These are phyloP conservation scores for Ustilago cynodontis DNA, from an alignment of 1,284 basidiomycete genomes.

Conservation along the genomic window DNA sequence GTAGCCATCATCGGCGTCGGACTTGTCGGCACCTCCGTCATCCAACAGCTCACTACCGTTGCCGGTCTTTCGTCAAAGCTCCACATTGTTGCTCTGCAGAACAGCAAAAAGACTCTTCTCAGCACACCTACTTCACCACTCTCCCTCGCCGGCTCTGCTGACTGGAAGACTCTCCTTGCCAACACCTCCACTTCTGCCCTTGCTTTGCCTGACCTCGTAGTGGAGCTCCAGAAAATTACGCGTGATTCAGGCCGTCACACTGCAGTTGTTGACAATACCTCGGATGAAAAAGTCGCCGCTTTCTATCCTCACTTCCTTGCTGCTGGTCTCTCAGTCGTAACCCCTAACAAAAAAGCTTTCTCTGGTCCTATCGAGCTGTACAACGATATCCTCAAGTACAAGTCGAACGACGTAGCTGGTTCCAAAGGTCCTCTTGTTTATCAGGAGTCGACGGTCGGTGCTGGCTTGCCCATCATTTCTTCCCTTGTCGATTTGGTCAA, in stretches of 20 bases:
- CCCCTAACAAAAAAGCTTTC: constrained; percentile 98
- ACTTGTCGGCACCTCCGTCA: constrained; percentile 67
- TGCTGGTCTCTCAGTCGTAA: constrained; percentile 87
- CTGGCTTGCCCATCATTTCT: constrained; percentile 90
- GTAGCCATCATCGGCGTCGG: constrained; percentile 68
- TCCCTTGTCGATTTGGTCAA: constrained; percentile 90
- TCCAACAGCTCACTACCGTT: constrained; percentile 62
- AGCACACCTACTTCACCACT: constrained; percentile 40
- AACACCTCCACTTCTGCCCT: constrained; percentile 51
- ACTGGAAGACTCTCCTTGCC: constrained; percentile 57
- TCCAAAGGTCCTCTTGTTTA: constrained; percentile 76
- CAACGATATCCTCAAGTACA: constrained; percentile 75
- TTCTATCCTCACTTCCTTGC: constrained; percentile 86
- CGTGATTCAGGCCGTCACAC: constrained; percentile 69
- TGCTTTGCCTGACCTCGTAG: constrained; percentile 53
- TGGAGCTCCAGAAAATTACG: constrained; percentile 55
- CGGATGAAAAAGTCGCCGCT: constrained; percentile 83
- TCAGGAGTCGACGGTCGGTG: constrained; percentile 95
- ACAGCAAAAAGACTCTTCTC: constrained; percentile 68
- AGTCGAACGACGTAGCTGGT: constrained; percentile 35
- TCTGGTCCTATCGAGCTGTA: constrained; percentile 82
- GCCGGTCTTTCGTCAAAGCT: constrained; percentile 49
- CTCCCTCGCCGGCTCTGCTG: constrained; percentile 30
- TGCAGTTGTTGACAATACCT: constrained; percentile 93
- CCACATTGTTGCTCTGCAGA: constrained; percentile 65